phyloP scores from a whole-genome alignment of 2,329 filamentous ascomycete species.

The Dryadomyces quercus-mongolicae region DNA sequence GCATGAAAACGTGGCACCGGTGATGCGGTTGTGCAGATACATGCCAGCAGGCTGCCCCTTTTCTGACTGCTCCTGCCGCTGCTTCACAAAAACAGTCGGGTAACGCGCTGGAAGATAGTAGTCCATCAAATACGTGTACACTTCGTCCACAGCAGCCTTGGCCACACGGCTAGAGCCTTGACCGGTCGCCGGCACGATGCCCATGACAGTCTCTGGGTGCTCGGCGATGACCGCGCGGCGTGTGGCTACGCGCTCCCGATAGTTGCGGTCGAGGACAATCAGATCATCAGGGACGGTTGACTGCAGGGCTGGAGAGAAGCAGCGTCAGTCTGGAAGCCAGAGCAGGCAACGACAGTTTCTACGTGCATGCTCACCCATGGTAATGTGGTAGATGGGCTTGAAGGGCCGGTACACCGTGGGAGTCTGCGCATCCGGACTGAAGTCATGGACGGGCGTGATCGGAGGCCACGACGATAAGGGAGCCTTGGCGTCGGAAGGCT shows the following conservation, averaged over 20 bases:
- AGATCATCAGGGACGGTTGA: constrained; percentile 33
- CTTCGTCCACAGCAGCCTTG: constrained; percentile 29
- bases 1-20: constrained; percentile 18
- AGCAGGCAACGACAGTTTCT: neutral
- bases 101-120: constrained; percentile 36
- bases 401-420: constrained; percentile 29
- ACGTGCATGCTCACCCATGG: constrained; percentile 30
- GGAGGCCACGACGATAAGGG: neutral
- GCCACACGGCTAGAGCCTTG: constrained; percentile 16
- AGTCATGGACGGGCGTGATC: constrained; percentile 15
- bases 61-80: constrained; percentile 15
- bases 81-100: constrained; percentile 32
- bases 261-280: constrained; percentile 39
- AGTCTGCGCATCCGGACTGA: constrained; percentile 24
- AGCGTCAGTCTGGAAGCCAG: too few relatives aligned
- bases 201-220: constrained; percentile 28
- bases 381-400: constrained; percentile 40
- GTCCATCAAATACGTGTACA: constrained; percentile 34
- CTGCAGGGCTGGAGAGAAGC: constrained; percentile 25
- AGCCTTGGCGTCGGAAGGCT: neutral
- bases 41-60: constrained; percentile 12
- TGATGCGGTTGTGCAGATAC: constrained; percentile 25
- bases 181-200: constrained; percentile 15
- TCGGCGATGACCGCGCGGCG: constrained; percentile 26
- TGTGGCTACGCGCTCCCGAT: constrained; percentile 28